These are phyloP conservation scores for Artomyces pyxidatus DNA, from an alignment of 768 basidiomycete species.

Conservation along the genomic window DNA sequence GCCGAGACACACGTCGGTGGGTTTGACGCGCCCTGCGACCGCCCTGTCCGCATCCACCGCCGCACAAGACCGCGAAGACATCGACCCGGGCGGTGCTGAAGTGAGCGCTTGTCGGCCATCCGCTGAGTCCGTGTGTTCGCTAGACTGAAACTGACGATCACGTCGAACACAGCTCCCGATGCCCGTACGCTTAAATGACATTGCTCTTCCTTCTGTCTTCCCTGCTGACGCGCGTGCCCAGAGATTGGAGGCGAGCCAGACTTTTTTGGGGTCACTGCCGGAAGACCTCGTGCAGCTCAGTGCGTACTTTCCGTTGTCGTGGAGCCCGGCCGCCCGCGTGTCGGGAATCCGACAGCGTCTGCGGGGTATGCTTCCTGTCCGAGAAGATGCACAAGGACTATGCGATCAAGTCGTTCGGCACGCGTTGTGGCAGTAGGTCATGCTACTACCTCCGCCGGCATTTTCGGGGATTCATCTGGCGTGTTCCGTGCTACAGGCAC, in stretches of 20 bases:
- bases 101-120: background rate
- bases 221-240: too few relatives aligned
- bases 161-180: too few relatives aligned
- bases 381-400: background rate
- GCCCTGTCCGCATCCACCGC: too few relatives aligned
- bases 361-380: background rate
- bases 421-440: slow-evolving; percentile 1
- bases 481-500: background rate
- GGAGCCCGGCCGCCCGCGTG: background rate
- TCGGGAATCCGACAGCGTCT: background rate
- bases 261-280: too few relatives aligned
- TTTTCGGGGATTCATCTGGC: too few relatives aligned
- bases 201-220: too few relatives aligned
- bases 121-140: background rate
- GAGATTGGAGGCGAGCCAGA: too few relatives aligned
- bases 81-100: background rate
- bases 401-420: background rate
- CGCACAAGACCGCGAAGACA: too few relatives aligned
- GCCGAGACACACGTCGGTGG: background rate
- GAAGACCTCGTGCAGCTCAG: background rate
- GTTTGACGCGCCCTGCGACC: background rate
- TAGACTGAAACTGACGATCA: too few relatives aligned
- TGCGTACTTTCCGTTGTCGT: background rate
- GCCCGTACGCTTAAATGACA: too few relatives aligned
- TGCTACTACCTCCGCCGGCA: too few relatives aligned